Base-by-base conservation (phyloP, 1,284 basidiomycete species). In the Sporisorium exsertum region DNA sequence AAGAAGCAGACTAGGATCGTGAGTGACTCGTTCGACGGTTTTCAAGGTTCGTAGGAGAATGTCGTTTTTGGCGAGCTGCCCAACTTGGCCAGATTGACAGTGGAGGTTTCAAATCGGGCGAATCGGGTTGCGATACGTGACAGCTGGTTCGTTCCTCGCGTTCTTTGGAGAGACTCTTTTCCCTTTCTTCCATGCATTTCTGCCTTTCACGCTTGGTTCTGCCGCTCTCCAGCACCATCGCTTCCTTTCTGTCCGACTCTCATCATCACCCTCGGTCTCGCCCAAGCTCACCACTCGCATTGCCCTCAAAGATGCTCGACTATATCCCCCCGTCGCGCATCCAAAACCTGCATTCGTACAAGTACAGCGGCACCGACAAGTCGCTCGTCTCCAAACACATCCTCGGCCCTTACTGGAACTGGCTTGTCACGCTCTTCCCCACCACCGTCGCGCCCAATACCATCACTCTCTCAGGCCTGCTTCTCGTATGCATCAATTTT, bases 391-490 rank as follows among this genome's bases (percentile, higher is more conserved):
- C 93, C 46, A 89, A 90, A 85, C 92, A 93, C 87, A 87, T 97
- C 37, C 89, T 99, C 64, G 91, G 91, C 58, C 94, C 94, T 1
- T 98, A 93, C 87, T 99, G 96, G 96, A 95, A 89, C 71, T 93
- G 92, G 92, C 91, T 98, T 74, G 94, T 98, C 55, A 93, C 91
- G 16, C 88, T 95, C 37, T 97, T 95, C 90, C 97, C 96, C 0
- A 88, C 89, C 56, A 91, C 87, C 52, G 88, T 98, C 22, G 96
- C 97, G 0, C 97, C 97, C 4, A 99, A 99, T 79, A 84, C 85
- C 18, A 87, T 87, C 74, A 87, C 87, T 90, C 72, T 84, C 16
- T 79, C 74, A 62, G 96, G 96, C 20, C 90, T 98, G 0, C 88
- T 87, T 37, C 91, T 97, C 67, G 93, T 98, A 64, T 87, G 92